phyloP scores from a whole-genome alignment of 2,329 filamentous ascomycete genomes.

The Proliferodiscus dingleyae region DNA sequence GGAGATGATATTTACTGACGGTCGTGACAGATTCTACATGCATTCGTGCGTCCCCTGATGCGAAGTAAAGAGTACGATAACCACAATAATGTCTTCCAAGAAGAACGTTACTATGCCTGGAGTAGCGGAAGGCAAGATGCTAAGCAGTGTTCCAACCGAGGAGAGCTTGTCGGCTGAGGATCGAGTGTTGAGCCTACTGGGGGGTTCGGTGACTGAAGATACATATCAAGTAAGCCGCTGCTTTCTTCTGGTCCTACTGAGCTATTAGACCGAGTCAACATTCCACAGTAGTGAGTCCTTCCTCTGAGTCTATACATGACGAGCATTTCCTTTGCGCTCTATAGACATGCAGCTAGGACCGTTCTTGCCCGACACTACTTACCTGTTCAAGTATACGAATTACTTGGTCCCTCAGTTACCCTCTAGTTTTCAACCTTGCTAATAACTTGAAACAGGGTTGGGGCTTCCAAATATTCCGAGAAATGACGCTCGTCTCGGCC shows the following conservation, averaged over 20 bases:
- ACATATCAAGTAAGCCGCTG: slow-evolving; percentile 13
- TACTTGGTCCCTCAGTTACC: no score
- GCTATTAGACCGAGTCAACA: no score
- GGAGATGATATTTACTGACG: no score
- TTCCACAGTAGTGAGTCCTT: no score
- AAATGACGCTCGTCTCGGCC: slow-evolving; percentile 23
- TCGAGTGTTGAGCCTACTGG: slow-evolving; percentile 16
- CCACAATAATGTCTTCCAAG: slow-evolving; percentile 16
- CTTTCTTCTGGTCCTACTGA: neutral
- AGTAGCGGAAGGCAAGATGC: slow-evolving; percentile 16
- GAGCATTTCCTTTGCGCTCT: no score
- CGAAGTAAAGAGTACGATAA: neutral
- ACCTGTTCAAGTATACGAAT: no score
- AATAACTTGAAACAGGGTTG: slow-evolving; percentile 21
- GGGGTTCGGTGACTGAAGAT: slow-evolving; percentile 9
- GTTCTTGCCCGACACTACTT: no score
- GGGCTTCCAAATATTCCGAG: slow-evolving; percentile 19
- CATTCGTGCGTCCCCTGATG: no score
- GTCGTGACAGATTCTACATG: no score
- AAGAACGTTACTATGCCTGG: slow-evolving; percentile 16
- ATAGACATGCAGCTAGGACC: no score
- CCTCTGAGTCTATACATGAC: no score
- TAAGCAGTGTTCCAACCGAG: slow-evolving; percentile 16
- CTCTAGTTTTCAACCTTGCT: no score
- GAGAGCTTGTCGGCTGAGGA: slow-evolving; percentile 18